phyloP scores from a whole-genome alignment of 75 land plant species.

The Cupressus sempervirens region DNA sequence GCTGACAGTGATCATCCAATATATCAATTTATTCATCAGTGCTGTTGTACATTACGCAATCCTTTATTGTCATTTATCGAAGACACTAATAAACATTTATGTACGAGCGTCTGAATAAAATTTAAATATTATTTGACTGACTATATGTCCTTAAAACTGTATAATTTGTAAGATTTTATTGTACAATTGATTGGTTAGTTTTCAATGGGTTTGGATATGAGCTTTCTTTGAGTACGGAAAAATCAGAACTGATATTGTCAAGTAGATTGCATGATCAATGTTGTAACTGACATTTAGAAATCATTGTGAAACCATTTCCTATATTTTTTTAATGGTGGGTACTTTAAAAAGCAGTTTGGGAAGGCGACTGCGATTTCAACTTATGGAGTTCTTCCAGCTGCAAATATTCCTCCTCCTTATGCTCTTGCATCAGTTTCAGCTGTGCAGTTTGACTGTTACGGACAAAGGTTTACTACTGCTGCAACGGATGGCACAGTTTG shows the following conservation, averaged over 20 bases:
- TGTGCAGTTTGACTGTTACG: constrained; percentile 75
- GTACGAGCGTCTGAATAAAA: not conserved
- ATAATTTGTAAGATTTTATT: not conserved
- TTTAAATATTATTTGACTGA: not conserved
- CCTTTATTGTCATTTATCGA: not conserved
- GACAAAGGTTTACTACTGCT: constrained; percentile 85
- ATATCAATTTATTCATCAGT: not conserved
- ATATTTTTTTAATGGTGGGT: not conserved
- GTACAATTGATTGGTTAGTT: not conserved
- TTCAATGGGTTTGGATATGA: not conserved
- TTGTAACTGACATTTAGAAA: constrained; percentile 7
- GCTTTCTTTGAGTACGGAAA: not conserved
- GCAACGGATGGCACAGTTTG: constrained; percentile 90
- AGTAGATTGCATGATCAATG: not conserved
- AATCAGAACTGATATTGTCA: not conserved
- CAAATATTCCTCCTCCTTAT: constrained; percentile 95
- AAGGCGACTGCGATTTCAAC: constrained; percentile 85
- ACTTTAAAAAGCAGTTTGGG: constrained; percentile 60
- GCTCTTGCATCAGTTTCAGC: constrained; percentile 84
- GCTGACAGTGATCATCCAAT: not conserved
- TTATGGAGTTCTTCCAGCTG: constrained; percentile 95
- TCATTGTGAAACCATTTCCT: not conserved
- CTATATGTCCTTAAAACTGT: not conserved
- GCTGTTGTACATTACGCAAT: not conserved
- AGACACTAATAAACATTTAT: not conserved